A percentile compares a stretch with the other conserved stretches of the same genome.
Evolutionary conservation across 768 basidiomycete genomes (phyloP).

Genomic region (Xanthoconium stramineum): DNA sequence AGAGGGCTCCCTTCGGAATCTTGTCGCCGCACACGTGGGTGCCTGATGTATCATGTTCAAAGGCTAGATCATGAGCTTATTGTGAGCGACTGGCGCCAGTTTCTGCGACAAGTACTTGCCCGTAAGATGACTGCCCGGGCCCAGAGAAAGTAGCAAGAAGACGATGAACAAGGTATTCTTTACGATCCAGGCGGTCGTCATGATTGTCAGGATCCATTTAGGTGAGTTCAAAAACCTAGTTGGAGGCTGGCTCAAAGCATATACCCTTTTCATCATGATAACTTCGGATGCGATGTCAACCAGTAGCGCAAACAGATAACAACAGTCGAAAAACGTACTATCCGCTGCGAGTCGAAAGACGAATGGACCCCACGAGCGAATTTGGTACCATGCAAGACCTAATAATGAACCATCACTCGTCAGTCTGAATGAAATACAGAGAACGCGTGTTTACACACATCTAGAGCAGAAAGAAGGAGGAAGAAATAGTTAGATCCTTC

Average conservation of each 20-base stretch:
- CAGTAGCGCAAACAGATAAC: too few relatives aligned
- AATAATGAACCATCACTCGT: background rate
- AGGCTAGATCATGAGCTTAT: background rate
- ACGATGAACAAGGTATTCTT: conserved; percentile 3
- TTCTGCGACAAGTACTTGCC: conserved; percentile 1
- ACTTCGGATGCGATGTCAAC: conserved; percentile 4
- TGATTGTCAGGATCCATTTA: conserved; percentile 4
- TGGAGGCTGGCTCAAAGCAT: conserved; percentile 7
- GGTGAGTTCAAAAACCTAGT: conserved; percentile 2
- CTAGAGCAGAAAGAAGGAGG: background rate
- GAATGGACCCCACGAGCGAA: conserved; percentile 14
- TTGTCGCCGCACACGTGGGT: conserved; percentile 1
- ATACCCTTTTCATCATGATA: conserved; percentile 21
- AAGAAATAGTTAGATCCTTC: background rate
- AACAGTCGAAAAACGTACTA: conserved; percentile 5
- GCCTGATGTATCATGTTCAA: background rate
- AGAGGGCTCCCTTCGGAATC: background rate
- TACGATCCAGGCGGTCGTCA: conserved; percentile 5
- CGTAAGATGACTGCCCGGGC: conserved; percentile 4
- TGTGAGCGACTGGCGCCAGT: background rate
- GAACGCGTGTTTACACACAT: conserved; percentile 6
- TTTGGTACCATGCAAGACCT: conserved; percentile 17
- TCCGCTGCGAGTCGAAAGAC: conserved; percentile 19
- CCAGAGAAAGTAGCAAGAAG: conserved; percentile 10
- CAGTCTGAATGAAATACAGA: background rate